Evolutionary conservation across 2,329 filamentous ascomycete genomes (phyloP).

Genomic region (Stylonectria norvegica): DNA sequence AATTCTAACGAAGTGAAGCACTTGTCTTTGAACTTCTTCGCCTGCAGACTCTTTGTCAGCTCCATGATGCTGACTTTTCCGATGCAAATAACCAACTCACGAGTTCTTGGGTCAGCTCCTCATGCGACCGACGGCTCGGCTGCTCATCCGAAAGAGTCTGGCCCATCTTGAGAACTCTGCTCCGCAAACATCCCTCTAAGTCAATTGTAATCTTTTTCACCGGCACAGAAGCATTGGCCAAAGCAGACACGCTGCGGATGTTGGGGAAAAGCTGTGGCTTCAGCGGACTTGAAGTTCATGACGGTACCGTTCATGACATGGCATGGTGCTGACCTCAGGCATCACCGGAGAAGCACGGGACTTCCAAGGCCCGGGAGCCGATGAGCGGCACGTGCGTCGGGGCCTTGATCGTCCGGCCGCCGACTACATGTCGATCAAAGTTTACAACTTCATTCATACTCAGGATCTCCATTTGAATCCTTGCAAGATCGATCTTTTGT

Average conservation of each 20-base stretch:
- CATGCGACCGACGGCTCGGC: conserved; percentile 44
- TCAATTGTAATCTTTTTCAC: not conserved
- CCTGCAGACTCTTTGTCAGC: conserved; percentile 38
- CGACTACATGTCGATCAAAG: too few species aligned
- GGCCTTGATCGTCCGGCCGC: too few species aligned
- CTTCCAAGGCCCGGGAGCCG: too few species aligned
- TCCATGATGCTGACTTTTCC: too few species aligned
- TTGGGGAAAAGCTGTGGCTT: not conserved
- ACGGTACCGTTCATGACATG: too few species aligned
- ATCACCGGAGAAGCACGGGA: too few species aligned
- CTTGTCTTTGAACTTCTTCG: conserved; percentile 62
- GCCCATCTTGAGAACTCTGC: conserved; percentile 42
- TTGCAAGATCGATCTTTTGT: too few species aligned
- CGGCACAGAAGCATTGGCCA: not conserved
- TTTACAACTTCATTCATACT: too few species aligned
- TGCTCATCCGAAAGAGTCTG: conserved; percentile 49
- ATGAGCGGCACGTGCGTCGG: too few species aligned
- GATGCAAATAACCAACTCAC: conserved; percentile 36
- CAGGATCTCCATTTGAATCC: too few species aligned
- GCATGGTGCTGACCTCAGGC: conserved; percentile 1
- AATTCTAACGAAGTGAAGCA: conserved; percentile 70
- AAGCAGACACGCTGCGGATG: not conserved
- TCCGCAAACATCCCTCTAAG: conserved; percentile 21
- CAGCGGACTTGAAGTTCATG: not conserved
- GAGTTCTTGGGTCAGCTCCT: conserved; percentile 50